phyloP scores from a whole-genome alignment of 2,329 filamentous ascomycete species.

The Atkinsonella hypoxylon region DNA sequence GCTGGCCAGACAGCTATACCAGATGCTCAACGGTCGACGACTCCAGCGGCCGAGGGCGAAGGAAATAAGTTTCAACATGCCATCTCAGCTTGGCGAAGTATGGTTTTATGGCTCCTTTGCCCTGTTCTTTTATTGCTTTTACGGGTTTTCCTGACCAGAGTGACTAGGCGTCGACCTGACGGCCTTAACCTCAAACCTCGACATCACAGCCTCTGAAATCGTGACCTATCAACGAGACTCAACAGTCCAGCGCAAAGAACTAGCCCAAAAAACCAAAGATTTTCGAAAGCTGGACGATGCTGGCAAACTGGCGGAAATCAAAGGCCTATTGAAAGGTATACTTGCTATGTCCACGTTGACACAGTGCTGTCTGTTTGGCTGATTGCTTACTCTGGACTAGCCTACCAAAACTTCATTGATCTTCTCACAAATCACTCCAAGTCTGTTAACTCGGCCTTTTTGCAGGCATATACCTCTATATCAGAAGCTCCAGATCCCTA shows the following conservation, averaged over 20 bases:
- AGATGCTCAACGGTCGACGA: constrained; percentile 14
- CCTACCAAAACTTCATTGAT: constrained; percentile 96
- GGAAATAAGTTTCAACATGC: constrained; percentile 93
- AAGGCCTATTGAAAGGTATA: constrained; percentile 72
- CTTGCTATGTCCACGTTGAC: not conserved
- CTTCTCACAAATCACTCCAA: constrained; percentile 94
- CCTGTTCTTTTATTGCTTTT: not conserved
- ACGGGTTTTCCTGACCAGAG: not conserved
- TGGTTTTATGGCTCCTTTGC: constrained; percentile 7
- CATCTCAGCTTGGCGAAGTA: constrained; percentile 93
- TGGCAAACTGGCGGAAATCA: constrained; percentile 77
- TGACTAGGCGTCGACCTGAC: constrained; percentile 72
- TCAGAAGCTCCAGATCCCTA: constrained; percentile 96
- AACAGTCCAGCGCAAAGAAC: constrained; percentile 89
- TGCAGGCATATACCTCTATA: constrained; percentile 83
- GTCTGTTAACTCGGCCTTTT: constrained; percentile 80
- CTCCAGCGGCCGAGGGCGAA: constrained; percentile 34
- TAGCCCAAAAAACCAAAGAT: constrained; percentile 98
- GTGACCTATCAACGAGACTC: constrained; percentile 88
- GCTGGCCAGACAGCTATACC: constrained; percentile 15
- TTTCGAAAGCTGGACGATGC: constrained; percentile 89
- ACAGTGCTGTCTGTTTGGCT: not conserved
- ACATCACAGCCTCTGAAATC: constrained; percentile 90
- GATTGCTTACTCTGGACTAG: constrained; percentile 32
- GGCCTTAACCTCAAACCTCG: constrained; percentile 70